Evolutionary conservation across 2,329 filamentous ascomycete species (phyloP).

Genomic region (Chrysoporthe cubensis): DNA sequence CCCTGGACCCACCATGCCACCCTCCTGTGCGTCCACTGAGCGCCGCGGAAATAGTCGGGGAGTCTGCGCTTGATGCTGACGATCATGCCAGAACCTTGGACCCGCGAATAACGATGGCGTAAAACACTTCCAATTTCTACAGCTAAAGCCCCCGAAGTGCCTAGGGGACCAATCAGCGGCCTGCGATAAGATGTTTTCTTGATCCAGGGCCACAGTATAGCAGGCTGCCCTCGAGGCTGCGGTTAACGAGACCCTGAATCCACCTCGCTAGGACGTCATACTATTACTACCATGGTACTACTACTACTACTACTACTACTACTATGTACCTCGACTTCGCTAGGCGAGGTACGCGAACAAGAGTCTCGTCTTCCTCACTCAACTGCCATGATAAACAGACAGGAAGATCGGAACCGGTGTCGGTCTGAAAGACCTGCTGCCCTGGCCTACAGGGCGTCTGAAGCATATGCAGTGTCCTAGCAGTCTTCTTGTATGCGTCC

Average conservation of each 20-base stretch:
- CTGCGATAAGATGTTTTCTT: slow-evolving; percentile 23
- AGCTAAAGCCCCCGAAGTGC: slow-evolving; percentile 16
- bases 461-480: neutral
- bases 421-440: too few relatives aligned
- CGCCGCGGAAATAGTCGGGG: neutral
- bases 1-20: neutral
- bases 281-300: neutral
- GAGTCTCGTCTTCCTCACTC: neutral
- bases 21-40: neutral
- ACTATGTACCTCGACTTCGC: too few relatives aligned
- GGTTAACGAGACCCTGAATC: neutral
- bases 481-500: neutral
- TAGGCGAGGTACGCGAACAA: neutral
- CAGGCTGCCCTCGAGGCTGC: neutral
- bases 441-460: neutral
- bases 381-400: neutral
- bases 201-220: neutral
- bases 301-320: neutral
- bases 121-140: slow-evolving; percentile 26
- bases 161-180: slow-evolving; percentile 20
- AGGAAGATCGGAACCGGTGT: neutral
- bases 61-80: neutral
- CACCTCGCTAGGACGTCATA: neutral
- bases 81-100: neutral
- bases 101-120: slow-evolving; percentile 20